Evolutionary conservation across 2,329 filamentous ascomycete species (phyloP).

Genomic region (Pseudopyrenochaeta lycopersici): DNA sequence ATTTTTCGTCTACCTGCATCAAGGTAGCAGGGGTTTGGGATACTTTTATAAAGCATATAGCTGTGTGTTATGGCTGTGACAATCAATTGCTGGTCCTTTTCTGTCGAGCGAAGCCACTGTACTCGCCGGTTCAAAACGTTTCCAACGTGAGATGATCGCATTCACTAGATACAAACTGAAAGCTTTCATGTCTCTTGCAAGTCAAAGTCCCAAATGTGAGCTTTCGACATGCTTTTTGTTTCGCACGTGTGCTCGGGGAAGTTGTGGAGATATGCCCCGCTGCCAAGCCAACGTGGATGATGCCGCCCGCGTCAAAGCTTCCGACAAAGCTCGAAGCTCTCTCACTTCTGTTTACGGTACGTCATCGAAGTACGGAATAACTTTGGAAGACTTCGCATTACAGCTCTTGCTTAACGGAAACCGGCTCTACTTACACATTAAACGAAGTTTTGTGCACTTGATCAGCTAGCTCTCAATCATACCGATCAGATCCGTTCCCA

Average conservation of each 20-base stretch:
- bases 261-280: slow-evolving; percentile 15
- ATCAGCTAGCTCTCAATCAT: background rate
- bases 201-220: too few species aligned
- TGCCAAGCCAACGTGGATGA: slow-evolving; percentile 11
- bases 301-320: slow-evolving; percentile 15
- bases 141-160: too few species aligned
- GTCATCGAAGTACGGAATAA: slow-evolving; percentile 12
- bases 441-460: background rate
- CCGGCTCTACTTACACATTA: background rate
- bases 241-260: slow-evolving; percentile 8
- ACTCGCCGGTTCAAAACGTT: too few species aligned
- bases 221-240: background rate
- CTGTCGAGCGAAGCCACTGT: too few species aligned
- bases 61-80: too few species aligned
- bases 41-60: background rate
- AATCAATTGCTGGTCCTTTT: too few species aligned
- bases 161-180: too few species aligned
- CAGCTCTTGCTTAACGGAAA: slow-evolving; percentile 1
- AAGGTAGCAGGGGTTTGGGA: background rate
- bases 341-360: slow-evolving; percentile 19
- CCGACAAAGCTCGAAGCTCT: background rate
- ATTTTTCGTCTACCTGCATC: slow-evolving; percentile 10
- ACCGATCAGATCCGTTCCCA: background rate
- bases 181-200: too few species aligned
- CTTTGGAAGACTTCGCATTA: background rate